Percentiles rank a stretch among this genome's conserved stretches.
Conservation (phyloP, 129 eudicot genomes). For the Logfia minima region DNA sequence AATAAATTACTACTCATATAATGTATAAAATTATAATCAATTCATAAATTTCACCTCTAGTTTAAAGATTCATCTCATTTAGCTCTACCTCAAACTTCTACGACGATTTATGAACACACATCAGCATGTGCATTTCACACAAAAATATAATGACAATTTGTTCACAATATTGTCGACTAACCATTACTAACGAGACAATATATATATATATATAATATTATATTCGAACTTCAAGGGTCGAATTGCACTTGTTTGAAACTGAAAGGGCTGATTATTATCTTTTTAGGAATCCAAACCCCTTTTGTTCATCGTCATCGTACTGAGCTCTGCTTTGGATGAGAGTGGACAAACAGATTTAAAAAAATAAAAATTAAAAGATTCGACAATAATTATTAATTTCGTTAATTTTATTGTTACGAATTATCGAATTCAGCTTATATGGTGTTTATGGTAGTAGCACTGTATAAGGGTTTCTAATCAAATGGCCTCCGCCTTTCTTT, state of each 20-base stretch:
- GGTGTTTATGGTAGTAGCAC: constrained; percentile 11
- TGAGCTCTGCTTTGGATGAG: constrained; percentile 22
- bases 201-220: no score
- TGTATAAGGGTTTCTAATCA: constrained; percentile 31
- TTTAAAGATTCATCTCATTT: no score
- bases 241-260: background rate
- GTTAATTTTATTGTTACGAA: background rate
- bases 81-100: no score
- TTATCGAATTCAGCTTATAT: background rate
- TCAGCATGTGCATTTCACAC: background rate
- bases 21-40: no score
- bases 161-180: no score
- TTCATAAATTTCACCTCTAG: no score
- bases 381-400: constrained; percentile 2
- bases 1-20: no score
- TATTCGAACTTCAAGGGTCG: constrained; percentile 10
- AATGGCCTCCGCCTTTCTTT: constrained; percentile 57
- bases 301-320: constrained; percentile 29
- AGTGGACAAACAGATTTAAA: background rate
- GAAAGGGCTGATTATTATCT: background rate
- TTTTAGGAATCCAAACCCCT: constrained; percentile 18
- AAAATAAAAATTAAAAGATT: background rate
- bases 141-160: background rate
- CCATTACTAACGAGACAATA: no score
- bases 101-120: no score